Evolutionary conservation across 441 rosid species (phyloP), one percentile per base, ranked within the genome.

Genomic region (Brassica hybrid): DNA sequence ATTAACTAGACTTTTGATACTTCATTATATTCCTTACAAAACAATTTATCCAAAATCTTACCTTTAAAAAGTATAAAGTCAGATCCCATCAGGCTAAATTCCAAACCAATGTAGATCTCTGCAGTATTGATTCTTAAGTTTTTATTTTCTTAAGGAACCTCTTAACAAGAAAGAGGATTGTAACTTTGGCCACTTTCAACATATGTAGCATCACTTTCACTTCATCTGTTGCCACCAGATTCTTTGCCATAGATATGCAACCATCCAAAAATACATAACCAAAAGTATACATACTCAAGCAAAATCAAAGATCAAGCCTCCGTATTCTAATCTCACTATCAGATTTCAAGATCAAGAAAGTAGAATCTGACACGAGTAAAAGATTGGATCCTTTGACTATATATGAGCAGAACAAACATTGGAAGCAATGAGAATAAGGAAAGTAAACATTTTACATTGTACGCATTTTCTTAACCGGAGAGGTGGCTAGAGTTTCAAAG

Each of bases 381-480:
- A 38, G 45, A 38, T 38, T 10, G 45, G 45, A 38, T 38, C 45
- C 45, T 38, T 38, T 38, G 34, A 30, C 34, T 30, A 30, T 30
- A 30, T 30, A 30, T 36, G 45, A 38, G 13, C 12, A 38, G 45
- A 38, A 2, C 45, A 38, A 38, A 38, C 45, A 38, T 38, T 38
- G 45, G 8, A 38, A 38, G 1, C 12, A 38, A 38, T 10, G 12
- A 38, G 45, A 38, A 38, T 10, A 43, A 43, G n/a, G 2, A 43
- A 43, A 43, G 58, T 6, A 52, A 52, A 52, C 58, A 9, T 14
- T 52, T 52, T 52, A 52, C 58, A 50, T 0, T 14, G 10, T 50
- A 50, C 19, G 57, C 57, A 50, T 50, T 50, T 50, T 50, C 57
- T 50, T 50, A 50, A 50, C 19, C 57, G 57, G 57, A 50, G 57